Conservation (phyloP, 148 eudicot species). For the Gaultheria prostrata region DNA sequence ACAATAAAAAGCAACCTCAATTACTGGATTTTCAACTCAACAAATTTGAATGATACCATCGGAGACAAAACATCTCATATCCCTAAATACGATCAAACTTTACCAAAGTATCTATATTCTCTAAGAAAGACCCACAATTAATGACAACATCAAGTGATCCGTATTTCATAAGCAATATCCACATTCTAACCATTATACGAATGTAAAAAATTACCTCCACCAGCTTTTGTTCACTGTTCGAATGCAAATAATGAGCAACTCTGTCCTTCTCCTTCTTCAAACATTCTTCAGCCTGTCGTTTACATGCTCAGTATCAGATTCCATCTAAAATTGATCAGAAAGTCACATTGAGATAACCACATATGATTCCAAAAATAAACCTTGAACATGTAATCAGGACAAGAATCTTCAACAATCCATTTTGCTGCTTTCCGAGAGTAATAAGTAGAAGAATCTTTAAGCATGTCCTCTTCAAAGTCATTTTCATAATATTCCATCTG, state of each 20-base stretch:
- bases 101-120: background rate
- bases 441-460: conserved; percentile 51
- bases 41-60: background rate
- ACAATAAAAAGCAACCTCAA: background rate
- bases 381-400: conserved; percentile 80
- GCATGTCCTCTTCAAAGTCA: conserved; percentile 56
- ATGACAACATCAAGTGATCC: background rate
- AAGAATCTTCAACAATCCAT: conserved; percentile 68
- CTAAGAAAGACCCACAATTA: background rate
- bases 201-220: conserved; percentile 40
- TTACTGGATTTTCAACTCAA: background rate
- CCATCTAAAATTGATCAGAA: background rate
- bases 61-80: background rate
- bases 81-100: background rate
- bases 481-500: conserved; percentile 40
- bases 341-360: background rate
- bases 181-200: background rate
- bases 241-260: conserved; percentile 61
- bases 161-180: background rate
- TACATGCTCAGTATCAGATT: background rate
- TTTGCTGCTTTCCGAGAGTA: conserved; percentile 73
- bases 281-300: conserved; percentile 56
- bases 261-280: conserved; percentile 65
- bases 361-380: conserved; percentile 16
- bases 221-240: conserved; percentile 58